These are phyloP conservation scores for Boeremia exigua DNA, from an alignment of 2,329 filamentous ascomycete genomes.

Conservation along the genomic window DNA sequence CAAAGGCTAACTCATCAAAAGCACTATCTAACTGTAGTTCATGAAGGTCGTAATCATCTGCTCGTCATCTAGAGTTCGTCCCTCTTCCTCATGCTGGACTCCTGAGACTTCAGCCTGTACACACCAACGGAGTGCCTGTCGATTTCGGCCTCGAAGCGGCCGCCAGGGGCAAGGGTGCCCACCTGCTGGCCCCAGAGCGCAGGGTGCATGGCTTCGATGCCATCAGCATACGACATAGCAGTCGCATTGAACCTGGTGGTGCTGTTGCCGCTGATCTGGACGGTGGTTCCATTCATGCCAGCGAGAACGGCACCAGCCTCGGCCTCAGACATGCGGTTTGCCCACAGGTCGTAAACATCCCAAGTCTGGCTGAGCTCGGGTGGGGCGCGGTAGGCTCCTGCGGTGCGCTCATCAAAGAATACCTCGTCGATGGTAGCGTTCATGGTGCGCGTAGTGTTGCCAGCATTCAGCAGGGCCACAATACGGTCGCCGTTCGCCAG, in stretches of 20 bases:
- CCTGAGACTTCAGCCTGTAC: conserved; percentile 52
- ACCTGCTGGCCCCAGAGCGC: conserved; percentile 56
- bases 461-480: conserved; percentile 60
- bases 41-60: not conserved
- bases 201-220: conserved; percentile 51
- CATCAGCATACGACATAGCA: conserved; percentile 56
- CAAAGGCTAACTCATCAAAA: not conserved
- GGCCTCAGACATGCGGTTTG: conserved; percentile 58
- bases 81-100: conserved; percentile 44
- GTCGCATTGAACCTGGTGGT: conserved; percentile 57
- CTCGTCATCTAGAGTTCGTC: conserved; percentile 51
- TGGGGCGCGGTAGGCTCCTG: conserved; percentile 48
- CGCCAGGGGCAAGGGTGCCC: conserved; percentile 52
- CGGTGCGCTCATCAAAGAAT: conserved; percentile 56
- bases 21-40: not conserved
- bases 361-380: conserved; percentile 53
- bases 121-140: conserved; percentile 59
- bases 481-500: conserved; percentile 56
- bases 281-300: conserved; percentile 52
- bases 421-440: conserved; percentile 60
- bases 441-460: conserved; percentile 51
- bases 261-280: conserved; percentile 39
- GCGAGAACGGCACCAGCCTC: conserved; percentile 54
- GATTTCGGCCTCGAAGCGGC: conserved; percentile 54
- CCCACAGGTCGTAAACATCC: conserved; percentile 64